phyloP scores from a whole-genome alignment of 345 rosid species.

The Camelina neglecta region DNA sequence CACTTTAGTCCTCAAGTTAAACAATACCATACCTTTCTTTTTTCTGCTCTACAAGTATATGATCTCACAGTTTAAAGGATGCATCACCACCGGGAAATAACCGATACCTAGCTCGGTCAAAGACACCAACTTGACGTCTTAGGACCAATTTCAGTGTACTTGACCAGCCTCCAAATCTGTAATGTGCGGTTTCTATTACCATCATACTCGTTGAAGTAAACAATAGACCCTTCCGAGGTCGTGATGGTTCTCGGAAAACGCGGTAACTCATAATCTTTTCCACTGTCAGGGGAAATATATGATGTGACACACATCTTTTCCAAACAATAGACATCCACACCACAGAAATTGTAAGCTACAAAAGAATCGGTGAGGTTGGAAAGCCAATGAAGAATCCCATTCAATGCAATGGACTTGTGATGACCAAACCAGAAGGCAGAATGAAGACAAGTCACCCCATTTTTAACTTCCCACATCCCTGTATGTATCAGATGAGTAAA shows the following conservation, averaged over 20 bases:
- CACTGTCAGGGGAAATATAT: slow-evolving; percentile 4
- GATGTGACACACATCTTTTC: neutral
- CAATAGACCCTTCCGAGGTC: slow-evolving; percentile 23
- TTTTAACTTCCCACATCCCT: neutral
- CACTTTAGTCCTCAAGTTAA: slow-evolving; percentile 32
- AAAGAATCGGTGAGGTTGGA: neutral
- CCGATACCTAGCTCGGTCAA: neutral
- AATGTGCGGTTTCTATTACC: neutral
- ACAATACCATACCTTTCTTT: neutral
- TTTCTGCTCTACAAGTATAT: slow-evolving; percentile 32
- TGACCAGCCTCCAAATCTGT: slow-evolving; percentile 34
- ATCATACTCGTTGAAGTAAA: slow-evolving; percentile 19
- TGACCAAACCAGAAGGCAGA: neutral
- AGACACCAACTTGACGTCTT: slow-evolving; percentile 1
- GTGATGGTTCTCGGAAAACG: slow-evolving; percentile 18
- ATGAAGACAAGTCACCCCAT: neutral
- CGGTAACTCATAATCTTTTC: neutral
- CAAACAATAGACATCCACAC: neutral
- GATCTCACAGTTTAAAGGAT: slow-evolving; percentile 17
- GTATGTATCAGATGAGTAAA: slow-evolving; percentile 27
- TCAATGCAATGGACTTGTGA: slow-evolving; percentile 17
- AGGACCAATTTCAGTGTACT: neutral
- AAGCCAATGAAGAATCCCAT: slow-evolving; percentile 33
- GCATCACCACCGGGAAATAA: slow-evolving; percentile 22
- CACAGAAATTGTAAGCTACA: slow-evolving; percentile 20